Percentiles rank a stretch among this genome's conserved stretches.
Evolutionary conservation across 192 early-diverging fungal species (phyloP).

Genomic region (Neocallimastix lanati): DNA sequence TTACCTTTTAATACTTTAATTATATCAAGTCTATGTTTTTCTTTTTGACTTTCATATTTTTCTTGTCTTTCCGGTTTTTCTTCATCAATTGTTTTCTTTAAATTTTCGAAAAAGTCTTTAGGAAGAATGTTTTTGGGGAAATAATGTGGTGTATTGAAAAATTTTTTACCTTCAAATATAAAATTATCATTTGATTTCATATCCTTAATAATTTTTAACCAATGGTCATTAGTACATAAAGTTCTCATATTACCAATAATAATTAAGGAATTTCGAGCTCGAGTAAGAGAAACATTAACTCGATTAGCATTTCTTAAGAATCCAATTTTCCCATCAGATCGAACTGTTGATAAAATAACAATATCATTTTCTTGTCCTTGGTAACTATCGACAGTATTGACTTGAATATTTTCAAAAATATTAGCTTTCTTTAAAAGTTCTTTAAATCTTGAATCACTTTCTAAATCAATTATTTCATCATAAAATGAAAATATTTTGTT

Average conservation of each 20-base stretch:
- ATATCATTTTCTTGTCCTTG: conserved; percentile 96
- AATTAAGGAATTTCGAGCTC: conserved; percentile 65
- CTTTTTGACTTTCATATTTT: too few species aligned
- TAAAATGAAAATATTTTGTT: neutral
- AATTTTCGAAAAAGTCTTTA: too few species aligned
- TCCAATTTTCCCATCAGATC: conserved; percentile 39
- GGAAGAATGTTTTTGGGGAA: too few species aligned
- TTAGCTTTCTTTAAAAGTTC: conserved; percentile 24
- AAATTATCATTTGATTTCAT: too few species aligned
- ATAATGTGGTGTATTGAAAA: too few species aligned
- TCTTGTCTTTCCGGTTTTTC: too few species aligned
- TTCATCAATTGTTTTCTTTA: too few species aligned
- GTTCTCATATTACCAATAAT: conserved; percentile 68
- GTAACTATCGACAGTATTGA: conserved; percentile 90
- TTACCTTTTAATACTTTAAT: too few species aligned
- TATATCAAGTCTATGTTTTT: too few species aligned
- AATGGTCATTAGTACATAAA: too few species aligned
- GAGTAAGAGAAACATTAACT: conserved; percentile 81
- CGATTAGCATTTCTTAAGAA: conserved; percentile 66
- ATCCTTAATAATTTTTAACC: too few species aligned
- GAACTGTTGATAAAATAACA: conserved; percentile 84
- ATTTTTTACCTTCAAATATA: too few species aligned
- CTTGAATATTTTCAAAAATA: conserved; percentile 55
- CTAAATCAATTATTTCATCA: neutral
- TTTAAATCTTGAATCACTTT: neutral